Conservation (phyloP, 2,329 filamentous ascomycete genomes). For the Paecilomyces formosus region DNA sequence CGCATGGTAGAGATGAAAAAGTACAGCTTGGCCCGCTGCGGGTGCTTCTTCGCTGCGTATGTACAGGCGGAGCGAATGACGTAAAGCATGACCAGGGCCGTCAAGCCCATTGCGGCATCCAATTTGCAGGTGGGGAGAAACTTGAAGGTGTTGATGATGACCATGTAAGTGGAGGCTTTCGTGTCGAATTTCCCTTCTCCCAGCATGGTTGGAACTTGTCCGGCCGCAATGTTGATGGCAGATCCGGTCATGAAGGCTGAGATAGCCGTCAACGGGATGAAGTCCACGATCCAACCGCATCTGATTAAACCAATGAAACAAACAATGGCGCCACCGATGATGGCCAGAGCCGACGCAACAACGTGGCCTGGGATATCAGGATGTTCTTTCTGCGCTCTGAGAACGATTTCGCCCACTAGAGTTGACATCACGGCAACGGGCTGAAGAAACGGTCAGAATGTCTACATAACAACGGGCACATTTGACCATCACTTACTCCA, state of each 20-base stretch:
- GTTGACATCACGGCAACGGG: conserved; percentile 95
- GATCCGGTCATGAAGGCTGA: conserved; percentile 97
- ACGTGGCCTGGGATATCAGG: conserved; percentile 53
- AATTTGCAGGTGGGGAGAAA: conserved; percentile 58
- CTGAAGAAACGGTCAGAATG: conserved; percentile 34
- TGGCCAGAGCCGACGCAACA: conserved; percentile 69
- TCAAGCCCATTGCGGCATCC: conserved; percentile 87
- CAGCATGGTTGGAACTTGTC: conserved; percentile 75
- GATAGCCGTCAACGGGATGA: conserved; percentile 84
- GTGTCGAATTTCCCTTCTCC: conserved; percentile 66
- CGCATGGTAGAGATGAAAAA: conserved; percentile 91
- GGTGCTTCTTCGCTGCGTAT: conserved; percentile 60
- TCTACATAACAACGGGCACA: conserved; percentile 2
- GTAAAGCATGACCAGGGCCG: conserved; percentile 71
- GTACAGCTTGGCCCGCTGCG: conserved; percentile 62
- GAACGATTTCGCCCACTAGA: conserved; percentile 74
- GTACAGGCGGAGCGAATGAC: conserved; percentile 61
- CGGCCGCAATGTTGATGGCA: conserved; percentile 76
- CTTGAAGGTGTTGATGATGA: conserved; percentile 77
- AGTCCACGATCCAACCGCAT: conserved; percentile 82
- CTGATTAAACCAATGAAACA: conserved; percentile 70
- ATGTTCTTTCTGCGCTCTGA: conserved; percentile 50
- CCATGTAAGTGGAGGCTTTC: conserved; percentile 68
- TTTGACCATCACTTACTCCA: conserved; percentile 64
- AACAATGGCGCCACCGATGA: conserved; percentile 72